Evolutionary conservation across 345 rosid genomes (phyloP), one percentile per base, ranked within the genome.

Genomic region (Pelargonium nanum): DNA sequence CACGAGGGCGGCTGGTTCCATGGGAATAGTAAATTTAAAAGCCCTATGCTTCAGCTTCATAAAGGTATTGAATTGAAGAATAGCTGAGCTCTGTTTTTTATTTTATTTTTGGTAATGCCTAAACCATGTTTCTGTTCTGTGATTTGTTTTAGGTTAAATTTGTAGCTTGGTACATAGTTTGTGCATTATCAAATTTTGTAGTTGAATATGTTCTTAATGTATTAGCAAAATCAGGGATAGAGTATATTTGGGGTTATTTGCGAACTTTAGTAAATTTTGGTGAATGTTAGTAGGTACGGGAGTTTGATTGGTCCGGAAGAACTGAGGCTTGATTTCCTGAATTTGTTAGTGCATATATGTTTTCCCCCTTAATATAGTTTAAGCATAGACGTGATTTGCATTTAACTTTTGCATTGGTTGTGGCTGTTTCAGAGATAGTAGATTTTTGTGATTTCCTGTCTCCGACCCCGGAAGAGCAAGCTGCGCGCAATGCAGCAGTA

Each of bases 11-110:
- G 71, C 34, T 85, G 96, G 96, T 92, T 89, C 63, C 70, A 75
- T 55, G 93, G 89, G 71, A 78, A 84, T 59, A 65, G 86, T 54
- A 72, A 69, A 55, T 81, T 85, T 61, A 79, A 72, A 65, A 92
- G 93, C 65, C 96, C 95, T 22, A 87, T 92, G 96, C 85, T 92
- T 62, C 95, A 87, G 64, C 73, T 92, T 58, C 98, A 92, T 76
- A 92, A 87, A 88, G 98, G 96, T 87, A 61, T 25, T 44, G 8
- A 12, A 40, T 40, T 40, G 15, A 40, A 40, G 48, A 40, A 40
- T 40, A 9, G 48, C 10, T 40, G 48, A 40, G 10, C n/a, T n/a
- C n/a, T 5, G 45, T 25, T 24, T 34, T 26, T 28, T 53, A 0
- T 15, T 20, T 9, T 55, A 21, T 21, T 61, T 21, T 1, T 5